Evolutionary conservation across 2,329 filamentous ascomycete genomes (phyloP).

Genomic region (Aspergillus viridinutans): DNA sequence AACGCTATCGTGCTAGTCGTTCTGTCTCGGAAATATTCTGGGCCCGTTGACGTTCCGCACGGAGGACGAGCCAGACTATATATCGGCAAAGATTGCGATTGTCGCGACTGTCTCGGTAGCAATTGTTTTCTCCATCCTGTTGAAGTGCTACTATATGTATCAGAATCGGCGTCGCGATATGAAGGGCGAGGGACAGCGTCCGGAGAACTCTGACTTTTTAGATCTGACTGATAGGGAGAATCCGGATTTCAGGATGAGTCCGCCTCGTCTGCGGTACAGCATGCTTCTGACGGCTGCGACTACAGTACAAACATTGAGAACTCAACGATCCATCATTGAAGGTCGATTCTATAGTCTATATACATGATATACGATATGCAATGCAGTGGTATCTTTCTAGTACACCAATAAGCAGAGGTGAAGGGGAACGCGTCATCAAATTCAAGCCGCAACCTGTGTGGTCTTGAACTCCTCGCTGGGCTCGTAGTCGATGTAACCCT

Average conservation of each 20-base stretch:
- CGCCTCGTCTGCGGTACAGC: neutral
- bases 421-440: neutral
- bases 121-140: constrained; percentile 22
- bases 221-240: constrained; percentile 33
- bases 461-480: constrained; percentile 31
- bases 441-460: constrained; percentile 17
- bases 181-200: constrained; percentile 14
- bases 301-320: constrained; percentile 6
- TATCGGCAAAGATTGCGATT: constrained; percentile 38
- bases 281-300: neutral
- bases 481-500: constrained; percentile 40
- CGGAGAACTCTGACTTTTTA: constrained; percentile 26
- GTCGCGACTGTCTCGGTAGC: constrained; percentile 27
- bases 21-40: constrained; percentile 43
- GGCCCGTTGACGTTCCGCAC: constrained; percentile 44
- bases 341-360: neutral
- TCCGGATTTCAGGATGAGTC: constrained; percentile 20
- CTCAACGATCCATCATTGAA: neutral
- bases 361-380: constrained; percentile 8
- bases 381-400: neutral
- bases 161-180: constrained; percentile 28
- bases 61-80: constrained; percentile 40
- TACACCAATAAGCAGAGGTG: neutral
- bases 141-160: constrained; percentile 24
- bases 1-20: constrained; percentile 44